Conservation (phyloP, 129 eudicot genomes). For the Helichrysum umbraculigerum region DNA sequence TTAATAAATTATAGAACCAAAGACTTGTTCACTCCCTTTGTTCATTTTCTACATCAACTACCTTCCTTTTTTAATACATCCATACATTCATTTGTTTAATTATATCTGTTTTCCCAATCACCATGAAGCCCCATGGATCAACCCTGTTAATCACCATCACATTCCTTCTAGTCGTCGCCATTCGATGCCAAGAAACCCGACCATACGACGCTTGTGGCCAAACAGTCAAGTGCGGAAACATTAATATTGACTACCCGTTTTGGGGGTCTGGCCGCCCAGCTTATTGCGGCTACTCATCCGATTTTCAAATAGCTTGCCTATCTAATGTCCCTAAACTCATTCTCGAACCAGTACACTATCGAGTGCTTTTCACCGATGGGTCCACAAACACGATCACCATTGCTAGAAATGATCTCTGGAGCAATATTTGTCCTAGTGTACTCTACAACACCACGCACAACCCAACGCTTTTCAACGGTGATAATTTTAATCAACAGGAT, state of each 20-base stretch:
- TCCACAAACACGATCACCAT: constrained; percentile 32
- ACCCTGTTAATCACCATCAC: constrained; percentile 17
- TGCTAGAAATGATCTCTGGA: constrained; percentile 49
- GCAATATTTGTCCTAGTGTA: constrained; percentile 29
- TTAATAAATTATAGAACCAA: neutral
- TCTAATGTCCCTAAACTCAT: constrained; percentile 25
- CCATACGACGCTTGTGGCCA: constrained; percentile 35
- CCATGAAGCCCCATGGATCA: constrained; percentile 31
- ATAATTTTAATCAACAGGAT: constrained; percentile 24
- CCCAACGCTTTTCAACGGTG: constrained; percentile 21
- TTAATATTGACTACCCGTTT: constrained; percentile 51
- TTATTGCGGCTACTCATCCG: constrained; percentile 51
- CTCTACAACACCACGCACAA: constrained; percentile 47
- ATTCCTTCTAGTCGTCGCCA: constrained; percentile 8
- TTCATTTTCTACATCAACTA: neutral
- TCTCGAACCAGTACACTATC: constrained; percentile 26
- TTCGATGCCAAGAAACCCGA: constrained; percentile 14
- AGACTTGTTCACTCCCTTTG: neutral
- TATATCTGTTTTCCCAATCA: neutral
- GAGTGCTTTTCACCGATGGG: constrained; percentile 32
- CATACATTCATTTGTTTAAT: constrained; percentile 4
- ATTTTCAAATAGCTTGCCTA: constrained; percentile 49
- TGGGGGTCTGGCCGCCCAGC: constrained; percentile 44
- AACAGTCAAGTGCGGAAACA: constrained; percentile 30
- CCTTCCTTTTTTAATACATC: neutral